A percentile compares a stretch with the other conserved stretches of the same genome.
Evolutionary conservation across 2,329 filamentous ascomycete species (phyloP).

Genomic region (Fusarium xyrophilum): DNA sequence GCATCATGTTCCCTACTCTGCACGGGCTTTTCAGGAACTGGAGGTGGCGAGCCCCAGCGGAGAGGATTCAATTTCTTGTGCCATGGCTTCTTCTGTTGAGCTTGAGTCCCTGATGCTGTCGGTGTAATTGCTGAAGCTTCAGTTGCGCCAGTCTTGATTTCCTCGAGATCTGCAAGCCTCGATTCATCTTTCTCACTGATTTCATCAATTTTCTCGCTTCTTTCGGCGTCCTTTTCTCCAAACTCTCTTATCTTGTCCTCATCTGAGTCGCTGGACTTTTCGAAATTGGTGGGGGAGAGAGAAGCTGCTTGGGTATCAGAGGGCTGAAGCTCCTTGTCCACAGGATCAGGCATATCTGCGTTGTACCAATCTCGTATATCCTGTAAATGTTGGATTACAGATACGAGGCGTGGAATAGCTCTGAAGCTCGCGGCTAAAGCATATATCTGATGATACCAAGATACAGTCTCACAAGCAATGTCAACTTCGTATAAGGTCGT

Average conservation of each 20-base stretch:
- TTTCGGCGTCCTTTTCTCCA: slow-evolving; percentile 27
- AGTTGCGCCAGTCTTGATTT: slow-evolving; percentile 61
- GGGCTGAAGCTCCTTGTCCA: slow-evolving; percentile 42
- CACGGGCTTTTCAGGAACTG: slow-evolving; percentile 60
- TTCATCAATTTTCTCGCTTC: slow-evolving; percentile 2
- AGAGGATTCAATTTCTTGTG: slow-evolving; percentile 68
- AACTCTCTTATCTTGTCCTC: slow-evolving; percentile 27
- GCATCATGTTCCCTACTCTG: slow-evolving; percentile 75
- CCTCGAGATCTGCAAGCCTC: slow-evolving; percentile 32
- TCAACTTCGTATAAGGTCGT: background rate
- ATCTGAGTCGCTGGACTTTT: slow-evolving; percentile 25
- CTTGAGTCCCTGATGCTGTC: slow-evolving; percentile 48
- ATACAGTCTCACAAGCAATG: background rate
- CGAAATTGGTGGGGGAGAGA: slow-evolving; percentile 38
- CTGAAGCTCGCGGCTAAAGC: background rate
- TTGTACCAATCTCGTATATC: slow-evolving; percentile 3
- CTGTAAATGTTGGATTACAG: background rate
- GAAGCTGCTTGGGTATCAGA: slow-evolving; percentile 42
- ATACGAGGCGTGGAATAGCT: background rate
- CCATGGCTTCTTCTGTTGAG: slow-evolving; percentile 62
- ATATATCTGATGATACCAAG: background rate
- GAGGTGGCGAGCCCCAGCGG: slow-evolving; percentile 63
- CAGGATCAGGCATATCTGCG: slow-evolving; percentile 39
- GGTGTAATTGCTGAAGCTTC: slow-evolving; percentile 62
- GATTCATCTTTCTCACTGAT: slow-evolving; percentile 10